Evolutionary conservation across 148 eudicot species (phyloP).

Genomic region (Persicaria tinctoria): DNA sequence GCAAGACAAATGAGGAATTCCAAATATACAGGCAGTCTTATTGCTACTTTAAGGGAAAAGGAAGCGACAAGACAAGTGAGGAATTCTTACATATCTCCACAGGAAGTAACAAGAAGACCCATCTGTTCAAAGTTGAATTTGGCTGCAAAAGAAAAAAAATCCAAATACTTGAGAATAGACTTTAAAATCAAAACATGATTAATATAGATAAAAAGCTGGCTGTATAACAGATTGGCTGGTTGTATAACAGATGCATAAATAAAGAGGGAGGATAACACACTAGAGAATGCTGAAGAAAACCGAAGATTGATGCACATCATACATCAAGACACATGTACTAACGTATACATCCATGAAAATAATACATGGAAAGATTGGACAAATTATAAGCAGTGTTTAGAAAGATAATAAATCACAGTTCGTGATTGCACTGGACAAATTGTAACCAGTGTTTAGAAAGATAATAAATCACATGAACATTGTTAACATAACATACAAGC

Average conservation of each 20-base stretch:
- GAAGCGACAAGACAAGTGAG: slow-evolving; percentile 87
- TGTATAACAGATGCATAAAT: not conserved
- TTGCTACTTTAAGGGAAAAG: slow-evolving; percentile 83
- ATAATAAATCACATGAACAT: not conserved
- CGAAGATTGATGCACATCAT: not conserved
- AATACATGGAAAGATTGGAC: not conserved
- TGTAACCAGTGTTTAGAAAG: not conserved
- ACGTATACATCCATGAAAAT: not conserved
- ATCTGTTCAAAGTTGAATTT: slow-evolving; percentile 77
- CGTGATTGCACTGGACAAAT: slow-evolving; percentile 40
- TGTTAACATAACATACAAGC: too few relatives aligned
- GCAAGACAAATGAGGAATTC: too few relatives aligned
- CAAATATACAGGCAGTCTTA: slow-evolving; percentile 48
- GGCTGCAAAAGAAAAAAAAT: slow-evolving; percentile 38
- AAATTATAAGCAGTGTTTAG: too few relatives aligned
- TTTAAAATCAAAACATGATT: not conserved
- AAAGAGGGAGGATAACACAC: too few relatives aligned
- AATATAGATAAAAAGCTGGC: not conserved
- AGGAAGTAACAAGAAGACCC: slow-evolving; percentile 68
- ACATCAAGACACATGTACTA: too few relatives aligned
- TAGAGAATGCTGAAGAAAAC: too few relatives aligned
- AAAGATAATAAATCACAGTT: slow-evolving; percentile 15
- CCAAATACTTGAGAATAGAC: not conserved
- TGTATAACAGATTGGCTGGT: not conserved
- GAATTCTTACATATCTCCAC: slow-evolving; percentile 72